Base-by-base conservation (phyloP, 192 early-diverging fungal species). In the Ambispora gerdemannii region DNA sequence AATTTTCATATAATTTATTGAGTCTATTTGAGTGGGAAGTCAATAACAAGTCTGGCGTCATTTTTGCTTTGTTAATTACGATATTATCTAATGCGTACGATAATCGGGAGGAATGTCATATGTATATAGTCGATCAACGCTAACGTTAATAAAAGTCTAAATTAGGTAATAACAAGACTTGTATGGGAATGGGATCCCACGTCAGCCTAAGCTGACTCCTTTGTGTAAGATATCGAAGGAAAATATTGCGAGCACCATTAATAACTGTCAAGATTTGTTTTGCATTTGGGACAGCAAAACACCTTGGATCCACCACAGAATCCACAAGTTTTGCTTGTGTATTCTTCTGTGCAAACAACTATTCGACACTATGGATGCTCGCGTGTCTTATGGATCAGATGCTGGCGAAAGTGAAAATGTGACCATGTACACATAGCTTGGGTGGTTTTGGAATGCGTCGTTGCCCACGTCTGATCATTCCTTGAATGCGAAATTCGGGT, bases 401-500 rank as follows among this genome's bases (percentile, higher is more conserved):
- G 38, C 15, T 43, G 15, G 38, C 38, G 15, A 43, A 43, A 43
- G 38, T 15, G 38, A 43, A 43, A 43, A 43, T 56, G 53, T 56
- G 8, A 24, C 20, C 6, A 56, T 56, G 53, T 56, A 13, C 20
- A 56, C 27, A 56, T 56, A 27, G 53, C 53, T 56, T 20, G 6
- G 20, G 53, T 4, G 53, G 53, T 56, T 20, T 56, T 56, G 20
- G 20, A 56, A 56, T 56, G 15, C 38, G 15, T 43, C 15, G 38
- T 43, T 43, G 38, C 38, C 20, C 19, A 56, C 20, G 27, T 27
- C 7, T 56, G 7, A 56, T 20, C 20, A 56, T 56, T 56, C 53
- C 53, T 56, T 56, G 20, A 56, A 27, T 50, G 47, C 47, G 47
- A n/a, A n/a, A n/a, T n/a, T n/a, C n/a, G n/a, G n/a, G n/a, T n/a